A percentile compares a stretch with the other conserved stretches of the same genome.
Evolutionary conservation across 2,329 filamentous ascomycete genomes (phyloP).

Genomic region (Penicillium aurantiogriseum): DNA sequence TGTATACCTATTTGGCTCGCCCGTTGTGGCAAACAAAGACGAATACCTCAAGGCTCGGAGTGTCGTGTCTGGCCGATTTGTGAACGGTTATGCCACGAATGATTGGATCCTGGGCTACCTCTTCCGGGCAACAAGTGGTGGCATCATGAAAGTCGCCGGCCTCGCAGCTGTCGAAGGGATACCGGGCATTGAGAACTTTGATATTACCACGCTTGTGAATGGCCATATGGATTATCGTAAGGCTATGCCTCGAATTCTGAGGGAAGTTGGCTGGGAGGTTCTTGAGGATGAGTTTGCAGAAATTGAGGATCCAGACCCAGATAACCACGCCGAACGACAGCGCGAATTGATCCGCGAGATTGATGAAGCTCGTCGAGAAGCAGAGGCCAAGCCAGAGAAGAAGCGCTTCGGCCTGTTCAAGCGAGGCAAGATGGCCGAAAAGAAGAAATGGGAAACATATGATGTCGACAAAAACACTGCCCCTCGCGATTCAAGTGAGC

Average conservation of each 20-base stretch:
- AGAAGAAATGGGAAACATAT: slow-evolving; percentile 93
- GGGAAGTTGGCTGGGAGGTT: slow-evolving; percentile 86
- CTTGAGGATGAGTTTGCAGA: slow-evolving; percentile 92
- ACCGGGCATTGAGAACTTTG: slow-evolving; percentile 82
- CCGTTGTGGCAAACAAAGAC: slow-evolving; percentile 85
- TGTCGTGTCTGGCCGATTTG: slow-evolving; percentile 87
- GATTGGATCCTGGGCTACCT: slow-evolving; percentile 98
- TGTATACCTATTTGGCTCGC: slow-evolving; percentile 90
- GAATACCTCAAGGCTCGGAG: slow-evolving; percentile 78
- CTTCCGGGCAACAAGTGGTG: slow-evolving; percentile 89
- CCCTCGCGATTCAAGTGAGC: slow-evolving; percentile 27
- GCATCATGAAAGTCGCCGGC: slow-evolving; percentile 84
- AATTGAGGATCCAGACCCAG: slow-evolving; percentile 95
- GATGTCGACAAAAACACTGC: slow-evolving; percentile 58
- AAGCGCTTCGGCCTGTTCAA: slow-evolving; percentile 75
- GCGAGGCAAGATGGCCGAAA: slow-evolving; percentile 69
- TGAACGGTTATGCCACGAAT: slow-evolving; percentile 90
- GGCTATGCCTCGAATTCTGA: slow-evolving; percentile 83
- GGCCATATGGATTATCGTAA: slow-evolving; percentile 97
- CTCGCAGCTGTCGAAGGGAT: slow-evolving; percentile 72
- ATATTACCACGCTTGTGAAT: slow-evolving; percentile 79
- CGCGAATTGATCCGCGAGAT: slow-evolving; percentile 95
- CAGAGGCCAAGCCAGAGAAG: slow-evolving; percentile 75
- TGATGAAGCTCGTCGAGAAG: slow-evolving; percentile 83
- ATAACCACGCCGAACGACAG: slow-evolving; percentile 83